Conservation (phyloP, 2,329 filamentous ascomycete genomes). For the Thelonectria discophora region DNA sequence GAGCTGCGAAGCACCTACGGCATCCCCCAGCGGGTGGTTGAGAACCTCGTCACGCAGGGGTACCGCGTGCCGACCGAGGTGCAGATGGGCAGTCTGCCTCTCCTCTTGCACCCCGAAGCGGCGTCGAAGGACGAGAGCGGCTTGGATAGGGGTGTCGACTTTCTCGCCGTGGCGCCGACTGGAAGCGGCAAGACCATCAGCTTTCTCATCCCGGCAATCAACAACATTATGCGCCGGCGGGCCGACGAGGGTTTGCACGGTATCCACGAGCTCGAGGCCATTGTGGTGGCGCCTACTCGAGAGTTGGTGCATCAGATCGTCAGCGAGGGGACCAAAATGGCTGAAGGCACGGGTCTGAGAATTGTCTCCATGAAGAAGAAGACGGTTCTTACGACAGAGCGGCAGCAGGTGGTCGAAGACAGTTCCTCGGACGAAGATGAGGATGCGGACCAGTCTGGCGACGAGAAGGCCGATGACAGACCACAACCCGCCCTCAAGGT, state of each 20-base stretch:
- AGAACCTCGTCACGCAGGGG: slow-evolving; percentile 84
- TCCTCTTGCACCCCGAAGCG: slow-evolving; percentile 70
- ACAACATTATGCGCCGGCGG: slow-evolving; percentile 71
- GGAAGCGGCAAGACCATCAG: slow-evolving; percentile 96
- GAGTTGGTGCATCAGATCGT: slow-evolving; percentile 83
- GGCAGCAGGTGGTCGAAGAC: slow-evolving; percentile 49
- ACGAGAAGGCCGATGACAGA: slow-evolving; percentile 38
- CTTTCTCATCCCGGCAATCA: slow-evolving; percentile 87
- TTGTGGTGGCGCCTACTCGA: slow-evolving; percentile 81
- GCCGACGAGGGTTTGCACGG: slow-evolving; percentile 53
- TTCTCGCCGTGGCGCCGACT: slow-evolving; percentile 90
- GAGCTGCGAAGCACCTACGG: slow-evolving; percentile 76
- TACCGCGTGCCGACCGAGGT: slow-evolving; percentile 93
- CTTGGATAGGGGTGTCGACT: slow-evolving; percentile 65
- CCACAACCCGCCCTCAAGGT: slow-evolving; percentile 46
- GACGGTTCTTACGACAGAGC: slow-evolving; percentile 70
- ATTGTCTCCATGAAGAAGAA: slow-evolving; percentile 86
- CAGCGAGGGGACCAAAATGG: slow-evolving; percentile 86
- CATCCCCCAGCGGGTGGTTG: slow-evolving; percentile 76
- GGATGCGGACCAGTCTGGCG: slow-evolving; percentile 50
- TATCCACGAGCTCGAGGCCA: slow-evolving; percentile 65
- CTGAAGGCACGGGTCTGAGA: slow-evolving; percentile 77
- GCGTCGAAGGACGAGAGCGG: slow-evolving; percentile 55
- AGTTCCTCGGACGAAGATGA: slow-evolving; percentile 53
- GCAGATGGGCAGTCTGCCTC: slow-evolving; percentile 84